Base-by-base conservation (phyloP, 2,329 filamentous ascomycete species). In the Coniochaeta sp. region DNA sequence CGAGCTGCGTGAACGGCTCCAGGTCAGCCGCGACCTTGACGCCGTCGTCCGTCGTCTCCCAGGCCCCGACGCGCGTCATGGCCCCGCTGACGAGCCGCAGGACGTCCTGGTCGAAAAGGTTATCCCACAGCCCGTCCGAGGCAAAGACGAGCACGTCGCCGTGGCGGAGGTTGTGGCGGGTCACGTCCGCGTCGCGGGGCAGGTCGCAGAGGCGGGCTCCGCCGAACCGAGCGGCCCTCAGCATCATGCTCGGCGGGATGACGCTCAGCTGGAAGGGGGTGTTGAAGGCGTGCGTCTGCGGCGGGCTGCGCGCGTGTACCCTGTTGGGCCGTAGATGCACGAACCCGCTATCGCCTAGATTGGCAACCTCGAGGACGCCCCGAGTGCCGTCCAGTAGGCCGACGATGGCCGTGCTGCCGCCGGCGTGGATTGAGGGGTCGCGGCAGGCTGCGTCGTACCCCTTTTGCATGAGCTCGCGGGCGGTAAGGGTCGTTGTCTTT, bases 261-360 rank as follows among this genome's bases (percentile, higher is more conserved):
- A 96, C 87, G 59, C 91, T 93, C 44, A 99, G 83, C 73, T 99
- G 95, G 71, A 90, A 99, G 0, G 95, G 95, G 0, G 95, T 98
- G 74, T 99, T 99, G 82, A 99, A 99, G 50, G 89, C 92, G 73
- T 99, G 95, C 0, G 92, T 97, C 74, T 99, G 95, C 26, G 91
- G 89, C 56, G 87, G 84, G 1, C 92, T 96, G 70, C 87, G 88
- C 60, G 89, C 84, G 72, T 95, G 89, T 34, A 99, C 90, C 16
- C 89, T 91, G 66, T 93, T 96, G 28, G 91, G 83, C 16, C 92
- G 87, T 62, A 98, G 80, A 63, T 96, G 89, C 60, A 98, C 82
- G 72, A 93, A 98, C 34, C 95, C 95, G 28, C 92, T 97, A 76
- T 99, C 95, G 65, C 95, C 95, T 36, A 99, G 81, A 74, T 99